Evolutionary conservation across 345 rosid genomes (phyloP).

Genomic region (Hibiscus trionum): DNA sequence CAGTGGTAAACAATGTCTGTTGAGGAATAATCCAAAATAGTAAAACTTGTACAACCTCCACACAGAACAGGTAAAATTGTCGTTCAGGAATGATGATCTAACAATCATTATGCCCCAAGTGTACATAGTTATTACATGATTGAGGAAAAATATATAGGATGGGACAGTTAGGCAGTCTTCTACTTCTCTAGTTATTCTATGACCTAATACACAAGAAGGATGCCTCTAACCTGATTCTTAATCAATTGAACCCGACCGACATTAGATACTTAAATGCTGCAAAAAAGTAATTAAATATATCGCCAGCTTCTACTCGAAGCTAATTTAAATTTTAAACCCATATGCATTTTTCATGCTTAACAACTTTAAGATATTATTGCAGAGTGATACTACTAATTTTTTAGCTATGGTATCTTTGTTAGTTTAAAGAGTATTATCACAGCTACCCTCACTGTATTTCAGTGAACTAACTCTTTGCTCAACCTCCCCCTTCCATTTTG

Average conservation of each 20-base stretch:
- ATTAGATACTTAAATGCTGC: neutral
- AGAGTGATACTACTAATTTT: neutral
- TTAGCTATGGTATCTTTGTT: neutral
- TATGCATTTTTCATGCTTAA: neutral
- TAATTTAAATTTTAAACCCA: neutral
- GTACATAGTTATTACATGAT: too few species aligned
- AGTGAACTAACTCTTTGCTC: neutral
- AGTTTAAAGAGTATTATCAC: neutral
- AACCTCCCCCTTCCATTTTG: neutral
- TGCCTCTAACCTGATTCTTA: too few species aligned
- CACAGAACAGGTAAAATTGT: too few species aligned
- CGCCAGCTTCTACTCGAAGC: neutral
- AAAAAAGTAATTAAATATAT: neutral
- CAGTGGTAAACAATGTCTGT: neutral
- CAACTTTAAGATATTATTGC: neutral
- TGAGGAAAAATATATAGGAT: too few species aligned
- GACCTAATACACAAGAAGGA: too few species aligned
- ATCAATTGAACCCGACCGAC: too few species aligned
- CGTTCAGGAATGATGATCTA: too few species aligned
- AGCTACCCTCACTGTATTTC: neutral
- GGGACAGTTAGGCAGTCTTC: too few species aligned
- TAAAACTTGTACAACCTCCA: neutral
- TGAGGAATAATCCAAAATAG: neutral
- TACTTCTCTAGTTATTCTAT: too few species aligned
- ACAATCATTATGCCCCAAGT: too few species aligned